Evolutionary conservation across 495 filamentous ascomycete species (phyloP).

Genomic region (Penicillium ochrochloron): DNA sequence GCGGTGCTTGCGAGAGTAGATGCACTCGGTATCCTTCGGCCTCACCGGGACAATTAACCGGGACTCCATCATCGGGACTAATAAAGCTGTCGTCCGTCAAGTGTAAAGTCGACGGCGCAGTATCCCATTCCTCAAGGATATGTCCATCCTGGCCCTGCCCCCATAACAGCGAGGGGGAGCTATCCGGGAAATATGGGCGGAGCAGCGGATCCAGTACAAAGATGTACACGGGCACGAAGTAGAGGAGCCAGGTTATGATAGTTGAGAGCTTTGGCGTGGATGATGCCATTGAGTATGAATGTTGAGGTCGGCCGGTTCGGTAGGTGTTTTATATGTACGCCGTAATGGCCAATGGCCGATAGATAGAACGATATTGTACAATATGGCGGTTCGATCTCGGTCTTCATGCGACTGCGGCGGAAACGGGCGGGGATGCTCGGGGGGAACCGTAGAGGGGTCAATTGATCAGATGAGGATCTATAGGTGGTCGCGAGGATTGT

Average conservation of each 20-base stretch:
- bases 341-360: not conserved
- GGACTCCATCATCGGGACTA: constrained; percentile 37
- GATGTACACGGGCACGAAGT: constrained; percentile 47
- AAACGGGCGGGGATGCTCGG: not conserved
- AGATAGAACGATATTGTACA: constrained; percentile 6
- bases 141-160: not conserved
- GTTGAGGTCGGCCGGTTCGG: not conserved
- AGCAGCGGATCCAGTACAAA: constrained; percentile 38
- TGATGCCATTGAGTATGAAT: constrained; percentile 26
- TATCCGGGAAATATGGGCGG: constrained; percentile 20
- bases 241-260: constrained; percentile 43
- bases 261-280: constrained; percentile 38
- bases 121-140: constrained; percentile 27
- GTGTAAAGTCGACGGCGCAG: constrained; percentile 28
- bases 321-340: constrained; percentile 2
- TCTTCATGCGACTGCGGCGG: not conserved
- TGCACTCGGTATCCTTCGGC: constrained; percentile 42
- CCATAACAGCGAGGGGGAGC: not conserved
- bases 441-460: constrained; percentile 7
- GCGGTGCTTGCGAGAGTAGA: constrained; percentile 53
- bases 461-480: not conserved
- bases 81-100: constrained; percentile 42
- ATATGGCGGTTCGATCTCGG: not conserved
- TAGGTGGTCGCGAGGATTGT: not conserved
- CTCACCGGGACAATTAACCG: constrained; percentile 32